phyloP scores from a whole-genome alignment of 2,329 filamentous ascomycete species.

The Penicillium sp. region DNA sequence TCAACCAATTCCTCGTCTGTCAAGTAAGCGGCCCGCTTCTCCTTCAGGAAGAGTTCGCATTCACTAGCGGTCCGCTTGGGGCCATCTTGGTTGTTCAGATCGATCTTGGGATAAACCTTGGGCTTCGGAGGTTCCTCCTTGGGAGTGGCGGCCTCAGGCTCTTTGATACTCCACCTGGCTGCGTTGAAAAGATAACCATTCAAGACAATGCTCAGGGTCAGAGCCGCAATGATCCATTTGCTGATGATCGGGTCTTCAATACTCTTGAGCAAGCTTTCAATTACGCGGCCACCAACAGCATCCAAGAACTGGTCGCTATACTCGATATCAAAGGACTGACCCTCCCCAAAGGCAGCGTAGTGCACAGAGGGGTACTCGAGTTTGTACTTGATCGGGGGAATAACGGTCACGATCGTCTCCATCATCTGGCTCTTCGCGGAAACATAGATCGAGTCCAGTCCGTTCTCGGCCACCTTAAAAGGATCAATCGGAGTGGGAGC shows the following conservation, averaged over 20 bases:
- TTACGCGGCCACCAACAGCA: constrained; percentile 72
- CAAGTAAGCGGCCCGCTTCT: constrained; percentile 70
- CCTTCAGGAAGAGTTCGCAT: constrained; percentile 66
- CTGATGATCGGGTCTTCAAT: constrained; percentile 90
- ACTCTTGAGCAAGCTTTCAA: constrained; percentile 84
- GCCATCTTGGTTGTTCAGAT: constrained; percentile 42
- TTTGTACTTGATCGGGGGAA: constrained; percentile 94
- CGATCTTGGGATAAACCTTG: constrained; percentile 31
- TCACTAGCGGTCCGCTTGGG: constrained; percentile 60
- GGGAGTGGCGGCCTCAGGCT: constrained; percentile 55
- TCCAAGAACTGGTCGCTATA: constrained; percentile 58
- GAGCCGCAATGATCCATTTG: constrained; percentile 90
- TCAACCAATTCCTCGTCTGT: constrained; percentile 77
- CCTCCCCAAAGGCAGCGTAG: constrained; percentile 33
- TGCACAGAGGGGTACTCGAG: constrained; percentile 56
- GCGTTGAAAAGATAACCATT: constrained; percentile 98
- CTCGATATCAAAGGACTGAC: constrained; percentile 45
- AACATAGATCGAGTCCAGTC: constrained; percentile 68
- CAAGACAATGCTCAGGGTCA: constrained; percentile 82
- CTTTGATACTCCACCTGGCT: constrained; percentile 95
- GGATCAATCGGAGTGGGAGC: constrained; percentile 76
- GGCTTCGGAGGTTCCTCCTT: constrained; percentile 27
- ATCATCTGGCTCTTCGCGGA: constrained; percentile 58
- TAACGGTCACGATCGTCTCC: constrained; percentile 70
- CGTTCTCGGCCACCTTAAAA: constrained; percentile 90